Conservation (phyloP, 106 monocot genomes). For the Phalaenopsis equestris region DNA sequence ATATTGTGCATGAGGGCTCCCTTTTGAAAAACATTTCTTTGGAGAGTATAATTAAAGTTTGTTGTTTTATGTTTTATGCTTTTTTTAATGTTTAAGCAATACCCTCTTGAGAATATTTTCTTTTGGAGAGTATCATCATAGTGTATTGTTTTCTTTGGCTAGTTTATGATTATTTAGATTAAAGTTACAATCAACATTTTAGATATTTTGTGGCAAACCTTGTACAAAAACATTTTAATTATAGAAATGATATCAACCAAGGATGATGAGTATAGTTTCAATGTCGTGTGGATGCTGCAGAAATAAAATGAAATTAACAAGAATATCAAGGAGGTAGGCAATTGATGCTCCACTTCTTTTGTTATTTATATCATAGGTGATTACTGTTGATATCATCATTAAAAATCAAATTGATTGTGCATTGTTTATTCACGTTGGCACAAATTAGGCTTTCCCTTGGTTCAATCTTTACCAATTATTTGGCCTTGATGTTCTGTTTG, state of each 20-base stretch:
- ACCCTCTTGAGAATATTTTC: not conserved
- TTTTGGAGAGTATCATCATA: not conserved
- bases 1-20: too few species aligned
- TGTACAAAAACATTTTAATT: not conserved
- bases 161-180: not conserved
- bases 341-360: too few species aligned
- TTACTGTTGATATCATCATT: not conserved
- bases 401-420: not conserved
- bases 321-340: too few species aligned
- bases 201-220: not conserved
- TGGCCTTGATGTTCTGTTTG: not conserved
- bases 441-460: not conserved
- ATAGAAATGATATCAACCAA: not conserved
- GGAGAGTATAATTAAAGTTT: too few species aligned
- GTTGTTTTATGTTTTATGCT: not conserved
- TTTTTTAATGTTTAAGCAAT: not conserved
- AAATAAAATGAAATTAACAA: too few species aligned
- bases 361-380: not conserved
- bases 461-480: not conserved
- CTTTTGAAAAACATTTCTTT: too few species aligned
- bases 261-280: not conserved
- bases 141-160: not conserved
- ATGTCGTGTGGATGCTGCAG: too few species aligned
- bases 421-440: not conserved
- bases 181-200: not conserved